Conservation (phyloP, 1,139 yeast species). For the Yamadazyma siamensis region DNA sequence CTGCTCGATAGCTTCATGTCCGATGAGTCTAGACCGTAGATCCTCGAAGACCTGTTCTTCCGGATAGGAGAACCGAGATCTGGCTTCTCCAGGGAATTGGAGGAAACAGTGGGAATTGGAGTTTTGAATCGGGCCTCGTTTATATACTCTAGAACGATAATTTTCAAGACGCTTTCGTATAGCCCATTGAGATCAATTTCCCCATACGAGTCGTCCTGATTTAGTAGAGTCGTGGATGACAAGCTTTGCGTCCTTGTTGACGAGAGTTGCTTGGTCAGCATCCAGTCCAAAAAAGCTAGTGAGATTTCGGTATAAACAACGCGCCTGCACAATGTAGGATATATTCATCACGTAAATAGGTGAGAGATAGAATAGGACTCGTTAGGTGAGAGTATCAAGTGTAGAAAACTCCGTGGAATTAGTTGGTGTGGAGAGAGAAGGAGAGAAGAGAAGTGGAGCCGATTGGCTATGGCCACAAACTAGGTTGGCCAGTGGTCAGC, state of each 20-base stretch:
- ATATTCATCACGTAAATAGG: too few species aligned
- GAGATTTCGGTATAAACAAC: neutral
- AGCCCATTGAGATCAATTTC: constrained; percentile 26
- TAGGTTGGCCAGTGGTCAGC: too few species aligned
- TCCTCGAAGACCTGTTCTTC: constrained; percentile 12
- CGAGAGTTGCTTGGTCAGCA: too few species aligned
- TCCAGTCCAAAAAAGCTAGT: too few species aligned
- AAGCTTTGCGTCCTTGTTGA: constrained; percentile 15
- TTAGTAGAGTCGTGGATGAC: constrained; percentile 21
- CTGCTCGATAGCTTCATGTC: constrained; percentile 43
- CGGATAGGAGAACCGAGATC: constrained; percentile 13
- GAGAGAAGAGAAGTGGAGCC: too few species aligned
- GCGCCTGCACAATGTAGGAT: neutral
- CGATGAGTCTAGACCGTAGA: constrained; percentile 11
- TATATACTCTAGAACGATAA: constrained; percentile 51
- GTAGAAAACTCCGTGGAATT: too few species aligned
- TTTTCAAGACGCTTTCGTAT: constrained; percentile 44
- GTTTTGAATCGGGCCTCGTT: constrained; percentile 57
- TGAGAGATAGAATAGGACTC: neutral
- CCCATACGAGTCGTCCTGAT: constrained; percentile 21
- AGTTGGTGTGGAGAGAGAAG: too few species aligned
- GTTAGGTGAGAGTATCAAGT: neutral
- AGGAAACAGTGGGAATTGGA: constrained; percentile 20
- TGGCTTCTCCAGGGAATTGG: too few species aligned
- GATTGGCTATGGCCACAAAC: too few species aligned